These are phyloP conservation scores for Silene conica DNA, from an alignment of 148 eudicot genomes.

Conservation along the genomic window DNA sequence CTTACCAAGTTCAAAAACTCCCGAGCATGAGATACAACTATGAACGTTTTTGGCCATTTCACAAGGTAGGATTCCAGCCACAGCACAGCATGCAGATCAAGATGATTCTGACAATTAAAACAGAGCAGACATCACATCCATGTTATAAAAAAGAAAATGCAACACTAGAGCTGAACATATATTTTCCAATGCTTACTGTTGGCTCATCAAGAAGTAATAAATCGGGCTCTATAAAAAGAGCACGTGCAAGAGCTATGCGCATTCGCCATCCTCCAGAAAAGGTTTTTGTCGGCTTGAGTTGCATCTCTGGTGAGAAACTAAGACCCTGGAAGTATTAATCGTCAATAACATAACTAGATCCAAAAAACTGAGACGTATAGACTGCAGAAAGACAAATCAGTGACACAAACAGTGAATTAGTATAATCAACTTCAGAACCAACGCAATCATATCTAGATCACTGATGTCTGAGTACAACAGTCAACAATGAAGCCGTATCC, in stretches of 20 bases:
- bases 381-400: not conserved
- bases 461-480: not conserved
- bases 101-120: constrained; percentile 71
- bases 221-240: constrained; percentile 95
- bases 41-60: constrained; percentile 98
- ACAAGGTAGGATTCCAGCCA: constrained; percentile 90
- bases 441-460: not conserved
- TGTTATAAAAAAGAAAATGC: constrained; percentile 9
- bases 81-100: constrained; percentile 95
- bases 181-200: constrained; percentile 45
- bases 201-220: constrained; percentile 93
- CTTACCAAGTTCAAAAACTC: constrained; percentile 89
- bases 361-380: not conserved
- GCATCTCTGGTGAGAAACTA: constrained; percentile 96
- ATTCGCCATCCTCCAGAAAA: constrained; percentile 99
- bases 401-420: not conserved
- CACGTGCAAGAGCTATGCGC: constrained; percentile 99
- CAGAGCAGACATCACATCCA: constrained; percentile 18
- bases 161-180: not conserved
- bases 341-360: constrained; percentile 3
- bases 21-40: constrained; percentile 98
- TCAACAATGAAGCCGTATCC: not conserved
- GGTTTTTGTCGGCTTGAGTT: constrained; percentile 72
- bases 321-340: constrained; percentile 62
- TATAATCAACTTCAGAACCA: not conserved